Base-by-base conservation (phyloP, 148 eudicot species). In the Pouteria glomerata region DNA sequence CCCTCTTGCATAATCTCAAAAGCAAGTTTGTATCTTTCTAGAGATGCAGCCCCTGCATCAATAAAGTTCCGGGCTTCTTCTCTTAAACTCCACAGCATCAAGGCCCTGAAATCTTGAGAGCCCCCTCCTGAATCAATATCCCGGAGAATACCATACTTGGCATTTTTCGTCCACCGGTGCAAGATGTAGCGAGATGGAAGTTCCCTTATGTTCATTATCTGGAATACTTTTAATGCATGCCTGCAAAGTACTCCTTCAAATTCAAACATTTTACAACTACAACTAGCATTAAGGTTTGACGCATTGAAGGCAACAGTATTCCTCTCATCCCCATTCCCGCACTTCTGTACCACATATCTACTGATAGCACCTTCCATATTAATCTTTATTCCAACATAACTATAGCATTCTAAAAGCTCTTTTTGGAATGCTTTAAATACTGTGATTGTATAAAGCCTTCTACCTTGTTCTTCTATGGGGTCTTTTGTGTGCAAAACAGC, bases 1-100 rank as follows among this genome's bases (percentile, higher is more conserved):
- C 89, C 89, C 68, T 85, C 89, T 76, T 83, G 86, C 86, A 85
- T 50, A 58, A 85, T 81, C 77, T 85, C 89, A 69, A 85, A 83
- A 6, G 89, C 89, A 31, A 82, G 82, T 69, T 85, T 85, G 72
- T 78, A 77, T 64, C 82, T 85, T 55, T 85, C 86, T 51, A 85
- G 66, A 60, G 86, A 76, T 8, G 81, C 73, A 47, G 83, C 68
- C 70, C 89, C 89, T 13, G 84, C 86, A 73, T 83, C 86, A 21
- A 85, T 81, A 64, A 69, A 85, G 66, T 67, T 83, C 8, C 73
- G 55, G 12, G 89, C 83, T 72, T 85, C 89, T 74, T 85, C 89
- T 66, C 89, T 78, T 64, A 85, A 81, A 74, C 79, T 83, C 89
- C 89, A 85, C 53, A 76, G 24, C 89, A 85, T 85, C 76, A 85